Evolutionary conservation across 805 yeast genomes (phyloP).

Genomic region (Wickerhamomyces sydowiorum): DNA sequence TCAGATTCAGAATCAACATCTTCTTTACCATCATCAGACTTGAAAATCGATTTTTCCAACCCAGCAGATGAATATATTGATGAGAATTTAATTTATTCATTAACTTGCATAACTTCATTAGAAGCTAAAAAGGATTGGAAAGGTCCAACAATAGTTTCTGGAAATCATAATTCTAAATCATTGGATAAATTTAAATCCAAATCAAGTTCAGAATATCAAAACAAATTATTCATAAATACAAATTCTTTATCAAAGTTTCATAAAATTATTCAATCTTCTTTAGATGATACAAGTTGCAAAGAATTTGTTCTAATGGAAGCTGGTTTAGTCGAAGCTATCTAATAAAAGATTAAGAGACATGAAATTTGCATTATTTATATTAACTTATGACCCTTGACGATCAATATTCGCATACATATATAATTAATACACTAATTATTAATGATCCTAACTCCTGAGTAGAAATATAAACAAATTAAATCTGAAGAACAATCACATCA

Average conservation of each 20-base stretch:
- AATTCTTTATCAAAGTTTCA: background rate
- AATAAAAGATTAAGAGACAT: too few species aligned
- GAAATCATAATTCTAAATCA: background rate
- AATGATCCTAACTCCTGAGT: too few species aligned
- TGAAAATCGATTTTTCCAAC: background rate
- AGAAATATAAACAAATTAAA: too few species aligned
- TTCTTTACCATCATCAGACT: background rate
- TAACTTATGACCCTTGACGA: too few species aligned
- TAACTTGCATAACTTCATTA: slow-evolving; percentile 5
- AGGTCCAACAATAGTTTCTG: slow-evolving; percentile 1
- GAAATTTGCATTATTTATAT: too few species aligned
- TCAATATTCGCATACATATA: background rate
- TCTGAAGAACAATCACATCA: too few species aligned
- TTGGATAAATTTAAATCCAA: background rate
- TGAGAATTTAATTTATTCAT: slow-evolving; percentile 4
- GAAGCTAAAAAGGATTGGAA: slow-evolving; percentile 4
- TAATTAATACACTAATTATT: too few species aligned
- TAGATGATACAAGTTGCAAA: background rate
- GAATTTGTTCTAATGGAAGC: background rate
- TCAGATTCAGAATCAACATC: background rate
- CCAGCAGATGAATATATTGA: slow-evolving; percentile 1
- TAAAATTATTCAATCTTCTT: background rate
- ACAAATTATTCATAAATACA: background rate
- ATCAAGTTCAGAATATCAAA: background rate
- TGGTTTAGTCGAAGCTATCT: background rate